Percentiles rank a stretch among this genome's conserved stretches.
Evolutionary conservation across 2,329 filamentous ascomycete genomes (phyloP).

Genomic region (Epichloe sp.): DNA sequence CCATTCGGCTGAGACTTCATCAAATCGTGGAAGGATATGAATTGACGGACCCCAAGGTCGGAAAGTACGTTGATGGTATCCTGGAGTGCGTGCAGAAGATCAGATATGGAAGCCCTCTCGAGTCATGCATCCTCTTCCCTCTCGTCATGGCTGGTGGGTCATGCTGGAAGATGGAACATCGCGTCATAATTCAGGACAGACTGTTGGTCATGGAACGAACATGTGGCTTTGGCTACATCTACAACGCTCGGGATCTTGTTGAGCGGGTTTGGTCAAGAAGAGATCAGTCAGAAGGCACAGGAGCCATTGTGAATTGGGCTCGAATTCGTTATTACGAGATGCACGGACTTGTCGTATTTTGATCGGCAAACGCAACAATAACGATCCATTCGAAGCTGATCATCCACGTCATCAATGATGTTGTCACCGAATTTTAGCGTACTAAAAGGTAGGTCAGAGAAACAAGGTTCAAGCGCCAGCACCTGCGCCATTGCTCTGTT

Average conservation of each 20-base stretch:
- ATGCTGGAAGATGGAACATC: slow-evolving; percentile 22
- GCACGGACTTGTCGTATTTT: slow-evolving; percentile 22
- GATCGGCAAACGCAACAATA: background rate
- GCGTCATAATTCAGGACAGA: slow-evolving; percentile 25
- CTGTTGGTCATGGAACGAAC: slow-evolving; percentile 31
- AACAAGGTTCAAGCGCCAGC: too few relatives aligned
- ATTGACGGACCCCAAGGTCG: slow-evolving; percentile 20
- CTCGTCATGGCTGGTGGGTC: slow-evolving; percentile 28
- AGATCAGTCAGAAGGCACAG: slow-evolving; percentile 15
- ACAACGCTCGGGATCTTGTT: slow-evolving; percentile 25
- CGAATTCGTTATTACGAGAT: slow-evolving; percentile 23
- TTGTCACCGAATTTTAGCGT: background rate
- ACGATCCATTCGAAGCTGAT: background rate
- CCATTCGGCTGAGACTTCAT: slow-evolving; percentile 27
- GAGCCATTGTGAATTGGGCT: slow-evolving; percentile 21
- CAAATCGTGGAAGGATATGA: slow-evolving; percentile 30
- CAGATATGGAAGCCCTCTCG: slow-evolving; percentile 27
- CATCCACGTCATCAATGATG: background rate
- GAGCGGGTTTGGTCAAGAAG: slow-evolving; percentile 25
- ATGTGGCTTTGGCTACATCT: slow-evolving; percentile 28
- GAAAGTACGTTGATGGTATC: slow-evolving; percentile 20
- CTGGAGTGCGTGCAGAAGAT: slow-evolving; percentile 24
- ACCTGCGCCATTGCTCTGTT: background rate
- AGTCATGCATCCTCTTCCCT: slow-evolving; percentile 27
- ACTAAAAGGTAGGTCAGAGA: background rate